Percentiles rank a stretch among this genome's conserved stretches.
Conservation (phyloP, 2,329 filamentous ascomycete species). For the Botrytis deweyae region DNA sequence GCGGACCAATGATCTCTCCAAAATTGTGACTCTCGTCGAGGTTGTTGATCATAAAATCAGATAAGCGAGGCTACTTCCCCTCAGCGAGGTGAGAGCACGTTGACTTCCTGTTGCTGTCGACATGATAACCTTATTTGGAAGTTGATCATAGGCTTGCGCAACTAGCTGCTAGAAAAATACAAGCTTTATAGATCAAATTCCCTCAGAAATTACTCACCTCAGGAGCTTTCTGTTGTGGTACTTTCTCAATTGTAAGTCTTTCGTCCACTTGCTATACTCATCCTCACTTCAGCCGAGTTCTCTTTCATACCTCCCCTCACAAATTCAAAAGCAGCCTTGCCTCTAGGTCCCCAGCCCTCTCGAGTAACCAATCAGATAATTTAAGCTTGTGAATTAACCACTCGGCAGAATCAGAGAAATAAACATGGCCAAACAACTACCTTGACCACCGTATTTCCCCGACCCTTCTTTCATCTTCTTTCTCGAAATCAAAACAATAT, state of each 20-base stretch:
- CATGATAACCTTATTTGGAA: no score
- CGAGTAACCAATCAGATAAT: neutral
- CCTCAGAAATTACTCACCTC: no score
- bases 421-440: neutral
- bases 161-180: neutral
- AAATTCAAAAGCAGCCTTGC: neutral
- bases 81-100: neutral
- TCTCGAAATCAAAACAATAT: neutral
- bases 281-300: neutral
- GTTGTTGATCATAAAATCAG: neutral
- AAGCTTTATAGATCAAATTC: neutral
- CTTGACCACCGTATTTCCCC: neutral
- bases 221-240: neutral
- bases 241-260: neutral
- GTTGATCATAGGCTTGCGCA: neutral
- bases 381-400: neutral
- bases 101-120: neutral
- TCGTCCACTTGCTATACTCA: neutral
- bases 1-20: neutral
- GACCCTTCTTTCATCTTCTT: neutral
- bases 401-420: neutral
- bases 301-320: neutral
- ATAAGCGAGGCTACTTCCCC: constrained; percentile 8
- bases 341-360: neutral
- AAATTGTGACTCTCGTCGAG: neutral